A percentile compares a stretch with the other conserved stretches of the same genome.
phyloP scores from a whole-genome alignment of 257 asterid genomes.

The Coffea canephora region DNA sequence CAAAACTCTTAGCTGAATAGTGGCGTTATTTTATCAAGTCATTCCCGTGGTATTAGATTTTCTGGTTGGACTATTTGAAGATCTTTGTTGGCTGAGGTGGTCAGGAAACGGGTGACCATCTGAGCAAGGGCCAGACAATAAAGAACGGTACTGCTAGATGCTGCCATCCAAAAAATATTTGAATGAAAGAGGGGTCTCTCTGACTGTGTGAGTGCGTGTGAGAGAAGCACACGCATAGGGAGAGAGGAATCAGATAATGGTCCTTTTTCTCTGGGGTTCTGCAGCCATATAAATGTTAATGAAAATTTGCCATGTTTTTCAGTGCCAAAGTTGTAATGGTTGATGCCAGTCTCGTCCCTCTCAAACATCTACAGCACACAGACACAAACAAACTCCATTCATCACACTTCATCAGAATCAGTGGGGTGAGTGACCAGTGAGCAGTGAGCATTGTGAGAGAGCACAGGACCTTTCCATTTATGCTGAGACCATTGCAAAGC shows the following conservation, averaged over 20 bases:
- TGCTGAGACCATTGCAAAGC: conserved; percentile 31
- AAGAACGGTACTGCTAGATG: conserved; percentile 26
- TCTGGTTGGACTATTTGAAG: conserved; percentile 56
- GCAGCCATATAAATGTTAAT: conserved; percentile 53
- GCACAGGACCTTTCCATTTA: conserved; percentile 32
- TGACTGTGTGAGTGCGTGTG: neutral
- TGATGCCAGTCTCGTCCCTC: conserved; percentile 60
- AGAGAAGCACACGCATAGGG: neutral
- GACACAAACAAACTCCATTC: conserved; percentile 53
- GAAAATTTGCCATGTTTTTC: conserved; percentile 74
- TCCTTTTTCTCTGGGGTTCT: conserved; percentile 41
- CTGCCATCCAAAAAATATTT: conserved; percentile 19
- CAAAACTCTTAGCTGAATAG: neutral
- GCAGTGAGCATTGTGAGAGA: neutral
- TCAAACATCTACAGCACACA: conserved; percentile 43
- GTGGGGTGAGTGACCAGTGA: conserved; percentile 19
- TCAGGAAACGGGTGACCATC: conserved; percentile 38
- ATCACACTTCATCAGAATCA: conserved; percentile 50
- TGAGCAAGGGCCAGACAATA: conserved; percentile 37
- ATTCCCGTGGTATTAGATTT: conserved; percentile 39
- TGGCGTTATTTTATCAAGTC: conserved; percentile 4
- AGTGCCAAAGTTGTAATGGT: conserved; percentile 84
- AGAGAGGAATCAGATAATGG: conserved; percentile 41
- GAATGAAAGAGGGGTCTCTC: neutral
- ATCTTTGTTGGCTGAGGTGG: conserved; percentile 73